Evolutionary conservation across 495 filamentous ascomycete genomes (phyloP).

Genomic region (Penicillium paxilli): DNA sequence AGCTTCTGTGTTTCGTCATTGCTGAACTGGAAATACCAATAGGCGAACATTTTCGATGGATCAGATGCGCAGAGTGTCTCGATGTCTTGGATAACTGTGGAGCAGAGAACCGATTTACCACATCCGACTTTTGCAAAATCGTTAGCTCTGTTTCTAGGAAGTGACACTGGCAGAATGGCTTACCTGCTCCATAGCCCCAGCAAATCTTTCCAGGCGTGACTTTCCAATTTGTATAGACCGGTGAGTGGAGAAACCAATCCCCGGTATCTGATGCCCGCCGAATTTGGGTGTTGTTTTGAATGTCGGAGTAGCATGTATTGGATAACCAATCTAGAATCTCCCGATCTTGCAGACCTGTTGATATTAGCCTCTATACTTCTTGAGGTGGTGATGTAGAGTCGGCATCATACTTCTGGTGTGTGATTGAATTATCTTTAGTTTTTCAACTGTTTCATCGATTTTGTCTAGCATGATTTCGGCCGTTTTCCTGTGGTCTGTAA

Average conservation of each 20-base stretch:
- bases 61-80: neutral
- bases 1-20: constrained; percentile 5
- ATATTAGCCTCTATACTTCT: neutral
- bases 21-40: constrained; percentile 23
- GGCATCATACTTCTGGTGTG: neutral
- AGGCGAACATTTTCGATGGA: neutral
- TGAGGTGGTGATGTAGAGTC: neutral
- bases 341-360: neutral
- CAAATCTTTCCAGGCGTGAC: neutral
- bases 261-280: neutral
- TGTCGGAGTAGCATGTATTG: neutral
- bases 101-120: constrained; percentile 11
- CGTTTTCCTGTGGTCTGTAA: too few species aligned
- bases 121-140: neutral
- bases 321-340: neutral
- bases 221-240: constrained; percentile 3
- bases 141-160: neutral
- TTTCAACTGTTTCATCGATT: neutral
- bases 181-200: constrained; percentile 1
- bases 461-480: too few species aligned
- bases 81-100: constrained; percentile 17
- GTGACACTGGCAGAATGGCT: neutral
- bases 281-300: neutral
- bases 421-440: neutral
- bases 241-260: constrained; percentile 6